Conservation (phyloP, 78 protist genomes). For the Dictyostelium citrinum region DNA sequence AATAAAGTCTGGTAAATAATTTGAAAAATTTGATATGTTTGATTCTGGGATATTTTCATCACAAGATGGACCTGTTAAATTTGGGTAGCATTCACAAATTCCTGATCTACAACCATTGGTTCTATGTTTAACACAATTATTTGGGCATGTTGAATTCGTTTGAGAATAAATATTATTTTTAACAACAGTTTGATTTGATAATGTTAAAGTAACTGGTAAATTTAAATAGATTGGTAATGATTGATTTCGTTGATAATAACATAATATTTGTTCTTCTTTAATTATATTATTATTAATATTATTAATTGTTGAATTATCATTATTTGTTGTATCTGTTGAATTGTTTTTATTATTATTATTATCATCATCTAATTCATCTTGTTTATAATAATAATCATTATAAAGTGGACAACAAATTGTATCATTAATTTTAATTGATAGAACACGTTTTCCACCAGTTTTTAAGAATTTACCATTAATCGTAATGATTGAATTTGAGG, state of each 20-base stretch:
- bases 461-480: neutral
- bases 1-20: neutral
- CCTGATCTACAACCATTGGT: constrained; percentile 3
- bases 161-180: neutral
- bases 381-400: neutral
- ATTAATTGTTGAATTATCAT: neutral
- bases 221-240: neutral
- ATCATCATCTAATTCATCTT: neutral
- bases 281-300: neutral
- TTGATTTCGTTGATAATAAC: neutral
- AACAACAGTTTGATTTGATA: neutral
- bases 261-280: neutral
- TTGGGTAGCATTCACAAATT: constrained; percentile 27
- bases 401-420: constrained; percentile 5
- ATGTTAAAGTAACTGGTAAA: neutral
- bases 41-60: neutral
- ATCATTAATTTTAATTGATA: neutral
- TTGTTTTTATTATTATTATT: neutral
- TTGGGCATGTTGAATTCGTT: neutral
- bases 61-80: constrained; percentile 19
- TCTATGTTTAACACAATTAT: neutral
- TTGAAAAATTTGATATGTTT: neutral
- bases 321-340: neutral
- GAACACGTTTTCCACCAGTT: neutral
- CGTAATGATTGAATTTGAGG: neutral